Base-by-base conservation (phyloP, 345 rosid species). In the Corchorus olitorius region DNA sequence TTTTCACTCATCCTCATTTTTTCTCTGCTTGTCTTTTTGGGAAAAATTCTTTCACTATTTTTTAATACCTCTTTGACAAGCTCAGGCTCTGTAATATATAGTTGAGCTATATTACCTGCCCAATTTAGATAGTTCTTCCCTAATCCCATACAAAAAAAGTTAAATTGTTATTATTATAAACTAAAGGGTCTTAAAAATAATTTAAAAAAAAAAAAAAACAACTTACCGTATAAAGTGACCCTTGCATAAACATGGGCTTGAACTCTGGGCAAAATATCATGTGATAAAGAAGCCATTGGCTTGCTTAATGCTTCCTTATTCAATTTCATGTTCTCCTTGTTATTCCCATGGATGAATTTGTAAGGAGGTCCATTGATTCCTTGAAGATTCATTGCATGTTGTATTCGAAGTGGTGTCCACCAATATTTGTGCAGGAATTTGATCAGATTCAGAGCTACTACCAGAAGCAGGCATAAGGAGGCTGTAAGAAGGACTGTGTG, bases 291-390 rank as follows among this genome's bases (percentile, higher is more conserved):
- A 60, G 76, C 74, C 76, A 67, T 45, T 53, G 83, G 79, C 68
- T 15, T 8, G 22, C 27, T 27, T 27, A 27, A 27, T 27, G 27
- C 27, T 27, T 27, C 27, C 27, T 27, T 65, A 69, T 70, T 65
- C 69, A 8, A 46, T 61, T 56, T 61, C 84, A 79, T 73, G 50
- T 35, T 75, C 50, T 85, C 84, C 65, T 66, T 77, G 61, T 72
- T 84, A 82, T 20, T 87, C 19, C 90, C 87, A 55, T 72, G 75
- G 33, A 81, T 11, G 55, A 87, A 83, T 34, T 20, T 76, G 79
- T 73, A 81, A 56, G 86, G 53, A 69, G 80, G 87, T 13, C 86
- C 86, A 27, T 37, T 61, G 59, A 83, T 72, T 35, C 83, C 82
- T 33, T 59, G 78, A 6, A 76, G 41, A 3, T 33, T 62, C 78